Evolutionary conservation across 2,329 filamentous ascomycete genomes (phyloP), one percentile per base, ranked within the genome.

Genomic region (Ploettnerulaceae sp.): DNA sequence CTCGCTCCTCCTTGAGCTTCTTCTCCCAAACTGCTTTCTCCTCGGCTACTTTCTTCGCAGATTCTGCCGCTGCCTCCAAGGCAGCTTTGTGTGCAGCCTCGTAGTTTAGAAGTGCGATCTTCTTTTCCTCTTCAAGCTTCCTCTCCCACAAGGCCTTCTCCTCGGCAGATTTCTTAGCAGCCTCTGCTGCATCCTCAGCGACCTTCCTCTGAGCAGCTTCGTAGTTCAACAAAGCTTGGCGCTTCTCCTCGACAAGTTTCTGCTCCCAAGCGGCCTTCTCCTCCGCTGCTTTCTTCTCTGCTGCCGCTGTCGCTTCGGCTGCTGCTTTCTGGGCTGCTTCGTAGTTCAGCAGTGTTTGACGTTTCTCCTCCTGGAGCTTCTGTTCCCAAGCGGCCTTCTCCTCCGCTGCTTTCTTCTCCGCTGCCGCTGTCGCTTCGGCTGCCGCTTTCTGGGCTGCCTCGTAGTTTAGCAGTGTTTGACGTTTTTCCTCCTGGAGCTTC

Each of bases 341-440:
- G 24, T 46, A 49, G 14, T 69, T 70, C 18, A 71, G 69, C 26
- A 70, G 70, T 14, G 71, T 68, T 52, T 71, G 41, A 21, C 49
- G 48, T 17, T 60, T 56, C 28, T 50, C 53, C 21, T 55, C 53
- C 26, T 60, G 63, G 24, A 67, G 54, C 2, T 61, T 62, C 48
- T 67, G 66, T 3, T 62, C 64, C 34, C 49, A 43, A 64, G 63
- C 47, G 49, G 57, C 48, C 54, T 70, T 64, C 28, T 67, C 68
- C 42, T 71, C 71, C 14, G 71, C 69, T 26, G 69, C 70, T 17
- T 71, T 69, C 49, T 71, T 74, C 60, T 76, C 75, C 29, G 68
- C 69, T 12, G 71, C 71, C 41, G 33, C 45, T 35, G 28, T 35
- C 2, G 66, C 69, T 38, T 72, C 71, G 12, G 71, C 71, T 9